Evolutionary conservation across 148 eudicot genomes (phyloP).

Genomic region (Vaccinium darrowii): DNA sequence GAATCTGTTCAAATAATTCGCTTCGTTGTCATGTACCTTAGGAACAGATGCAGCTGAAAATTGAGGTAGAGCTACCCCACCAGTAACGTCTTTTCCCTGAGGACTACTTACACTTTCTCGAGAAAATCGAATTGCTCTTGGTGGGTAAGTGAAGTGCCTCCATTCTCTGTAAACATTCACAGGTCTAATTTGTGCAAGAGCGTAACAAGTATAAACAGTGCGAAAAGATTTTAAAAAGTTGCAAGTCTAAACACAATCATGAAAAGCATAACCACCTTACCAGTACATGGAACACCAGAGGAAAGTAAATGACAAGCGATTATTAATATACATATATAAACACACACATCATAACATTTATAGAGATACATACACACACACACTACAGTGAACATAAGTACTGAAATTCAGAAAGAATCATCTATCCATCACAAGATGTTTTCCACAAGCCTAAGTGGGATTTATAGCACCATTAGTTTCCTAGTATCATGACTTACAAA

Average conservation of each 20-base stretch:
- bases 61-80: conserved; percentile 56
- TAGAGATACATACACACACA: too few relatives aligned
- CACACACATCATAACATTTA: too few relatives aligned
- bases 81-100: conserved; percentile 32
- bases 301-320: background rate
- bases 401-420: background rate
- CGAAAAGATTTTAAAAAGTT: background rate
- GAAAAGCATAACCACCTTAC: background rate
- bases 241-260: background rate
- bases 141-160: conserved; percentile 60
- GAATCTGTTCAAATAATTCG: conserved; percentile 12
- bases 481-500: background rate
- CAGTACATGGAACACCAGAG: background rate
- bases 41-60: conserved; percentile 83
- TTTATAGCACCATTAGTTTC: background rate
- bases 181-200: background rate
- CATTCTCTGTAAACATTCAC: conserved; percentile 57
- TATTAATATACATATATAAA: too few relatives aligned
- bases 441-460: background rate
- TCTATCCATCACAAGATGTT: background rate
- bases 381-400: background rate
- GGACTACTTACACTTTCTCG: conserved; percentile 40
- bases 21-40: conserved; percentile 34
- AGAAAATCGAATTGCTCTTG: conserved; percentile 57
- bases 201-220: background rate